Evolutionary conservation across 2,329 filamentous ascomycete genomes (phyloP).

Genomic region (Periconia digitata): DNA sequence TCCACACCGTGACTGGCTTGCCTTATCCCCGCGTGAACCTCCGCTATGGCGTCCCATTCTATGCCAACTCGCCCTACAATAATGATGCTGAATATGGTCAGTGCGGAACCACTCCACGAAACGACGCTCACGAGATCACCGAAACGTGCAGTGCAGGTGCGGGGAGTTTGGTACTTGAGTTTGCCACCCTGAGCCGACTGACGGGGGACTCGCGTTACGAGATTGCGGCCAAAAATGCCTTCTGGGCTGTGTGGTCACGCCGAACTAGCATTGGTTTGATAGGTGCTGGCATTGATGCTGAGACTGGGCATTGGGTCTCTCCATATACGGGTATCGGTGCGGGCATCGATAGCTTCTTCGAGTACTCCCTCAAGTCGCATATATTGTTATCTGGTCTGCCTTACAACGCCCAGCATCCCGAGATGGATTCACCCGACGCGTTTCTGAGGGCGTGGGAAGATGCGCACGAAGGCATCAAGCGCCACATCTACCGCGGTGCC

Average conservation of each 20-base stretch:
- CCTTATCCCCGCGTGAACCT: slow-evolving; percentile 95
- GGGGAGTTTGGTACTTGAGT: slow-evolving; percentile 92
- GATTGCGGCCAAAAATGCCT: slow-evolving; percentile 83
- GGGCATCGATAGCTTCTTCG: slow-evolving; percentile 97
- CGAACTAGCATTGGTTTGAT: slow-evolving; percentile 85
- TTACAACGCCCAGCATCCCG: slow-evolving; percentile 49
- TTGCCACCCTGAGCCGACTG: slow-evolving; percentile 84
- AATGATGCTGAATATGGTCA: slow-evolving; percentile 53
- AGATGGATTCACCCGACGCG: slow-evolving; percentile 69
- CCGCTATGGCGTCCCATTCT: slow-evolving; percentile 87
- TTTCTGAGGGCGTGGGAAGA: slow-evolving; percentile 84
- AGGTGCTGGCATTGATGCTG: slow-evolving; percentile 88
- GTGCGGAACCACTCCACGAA: slow-evolving; percentile 49
- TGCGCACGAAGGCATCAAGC: slow-evolving; percentile 82
- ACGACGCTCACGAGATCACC: slow-evolving; percentile 69
- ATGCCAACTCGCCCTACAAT: slow-evolving; percentile 80
- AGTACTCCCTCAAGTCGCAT: slow-evolving; percentile 94
- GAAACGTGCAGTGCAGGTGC: slow-evolving; percentile 97
- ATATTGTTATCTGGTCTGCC: slow-evolving; percentile 78
- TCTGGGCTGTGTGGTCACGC: slow-evolving; percentile 94
- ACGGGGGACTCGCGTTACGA: slow-evolving; percentile 89
- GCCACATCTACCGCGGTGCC: slow-evolving; percentile 80
- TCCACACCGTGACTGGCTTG: slow-evolving; percentile 86
- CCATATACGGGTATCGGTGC: slow-evolving; percentile 92
- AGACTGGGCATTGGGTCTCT: slow-evolving; percentile 85